A percentile compares a stretch with the other conserved stretches of the same genome.
These are phyloP conservation scores for Tolypocladium guangdongense DNA, from an alignment of 2,329 filamentous ascomycete genomes.

Conservation along the genomic window DNA sequence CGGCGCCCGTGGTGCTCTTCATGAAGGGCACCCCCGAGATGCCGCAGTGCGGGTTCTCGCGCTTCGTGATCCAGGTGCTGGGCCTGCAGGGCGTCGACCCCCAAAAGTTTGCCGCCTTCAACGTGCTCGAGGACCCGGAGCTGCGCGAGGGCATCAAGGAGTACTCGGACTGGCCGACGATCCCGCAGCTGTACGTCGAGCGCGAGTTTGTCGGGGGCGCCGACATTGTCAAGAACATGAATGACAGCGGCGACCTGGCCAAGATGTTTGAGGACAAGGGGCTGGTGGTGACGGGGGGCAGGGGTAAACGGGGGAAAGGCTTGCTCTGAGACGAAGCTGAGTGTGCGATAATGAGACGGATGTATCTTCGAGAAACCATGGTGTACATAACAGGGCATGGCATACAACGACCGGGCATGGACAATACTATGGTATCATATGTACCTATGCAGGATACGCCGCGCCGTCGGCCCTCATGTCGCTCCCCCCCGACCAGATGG, in stretches of 20 bases:
- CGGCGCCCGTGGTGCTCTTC: constrained; percentile 89
- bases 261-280: constrained; percentile 88
- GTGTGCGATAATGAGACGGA: constrained; percentile 11
- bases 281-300: constrained; percentile 54
- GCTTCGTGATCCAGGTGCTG: constrained; percentile 88
- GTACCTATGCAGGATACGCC: constrained; percentile 38
- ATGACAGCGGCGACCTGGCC: constrained; percentile 86
- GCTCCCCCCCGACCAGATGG: constrained; percentile 80
- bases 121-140: constrained; percentile 87
- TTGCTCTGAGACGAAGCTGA: neutral
- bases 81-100: constrained; percentile 93
- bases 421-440: neutral
- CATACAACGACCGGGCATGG: neutral
- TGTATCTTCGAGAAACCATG: neutral
- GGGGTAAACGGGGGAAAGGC: constrained; percentile 19
- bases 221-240: constrained; percentile 94
- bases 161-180: constrained; percentile 98
- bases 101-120: constrained; percentile 93
- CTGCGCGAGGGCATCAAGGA: constrained; percentile 91
- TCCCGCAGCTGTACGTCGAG: constrained; percentile 89
- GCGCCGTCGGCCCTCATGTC: constrained; percentile 78
- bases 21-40: constrained; percentile 98
- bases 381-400: neutral
- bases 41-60: constrained; percentile 93
- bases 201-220: constrained; percentile 97